A percentile compares a stretch with the other conserved stretches of the same genome.
phyloP scores from a whole-genome alignment of 306 rosid species.

The Rosa chinensis region DNA sequence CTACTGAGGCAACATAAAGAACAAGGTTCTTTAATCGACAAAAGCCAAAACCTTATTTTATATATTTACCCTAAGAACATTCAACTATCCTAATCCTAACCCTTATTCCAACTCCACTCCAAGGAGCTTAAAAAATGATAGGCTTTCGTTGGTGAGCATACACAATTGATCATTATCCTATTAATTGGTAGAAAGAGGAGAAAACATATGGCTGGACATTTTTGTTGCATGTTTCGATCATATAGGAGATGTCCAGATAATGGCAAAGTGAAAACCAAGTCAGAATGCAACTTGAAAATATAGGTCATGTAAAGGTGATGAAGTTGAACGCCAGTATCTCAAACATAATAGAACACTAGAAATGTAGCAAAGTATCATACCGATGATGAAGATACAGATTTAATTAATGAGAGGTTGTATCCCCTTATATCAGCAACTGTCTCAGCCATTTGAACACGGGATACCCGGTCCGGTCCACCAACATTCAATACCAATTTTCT shows the following conservation, averaged over 20 bases:
- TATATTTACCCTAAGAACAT: not conserved
- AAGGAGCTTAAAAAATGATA: not conserved
- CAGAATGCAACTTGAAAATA: constrained; percentile 6
- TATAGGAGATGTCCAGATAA: not conserved
- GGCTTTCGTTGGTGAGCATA: not conserved
- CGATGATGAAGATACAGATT: constrained; percentile 66
- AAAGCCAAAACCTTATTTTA: not conserved
- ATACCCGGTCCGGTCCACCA: constrained; percentile 85
- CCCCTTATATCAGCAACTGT: constrained; percentile 73
- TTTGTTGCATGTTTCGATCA: not conserved
- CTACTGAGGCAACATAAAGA: constrained; percentile 10
- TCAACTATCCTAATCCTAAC: not conserved
- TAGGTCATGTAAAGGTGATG: not conserved
- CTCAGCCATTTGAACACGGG: constrained; percentile 91
- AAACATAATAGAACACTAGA: not conserved
- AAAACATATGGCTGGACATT: not conserved
- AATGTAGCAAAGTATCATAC: constrained; percentile 38
- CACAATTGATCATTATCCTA: not conserved
- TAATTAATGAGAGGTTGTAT: constrained; percentile 57
- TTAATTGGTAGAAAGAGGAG: not conserved
- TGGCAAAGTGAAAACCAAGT: not conserved
- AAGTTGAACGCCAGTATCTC: not conserved
- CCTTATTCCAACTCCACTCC: not conserved
- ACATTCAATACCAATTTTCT: constrained; percentile 65
- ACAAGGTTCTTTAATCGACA: not conserved